Percentiles rank a stretch among this genome's conserved stretches.
Evolutionary conservation across 352 stramenopile species (phyloP).

Genomic region (Phytophthora palmivora): DNA sequence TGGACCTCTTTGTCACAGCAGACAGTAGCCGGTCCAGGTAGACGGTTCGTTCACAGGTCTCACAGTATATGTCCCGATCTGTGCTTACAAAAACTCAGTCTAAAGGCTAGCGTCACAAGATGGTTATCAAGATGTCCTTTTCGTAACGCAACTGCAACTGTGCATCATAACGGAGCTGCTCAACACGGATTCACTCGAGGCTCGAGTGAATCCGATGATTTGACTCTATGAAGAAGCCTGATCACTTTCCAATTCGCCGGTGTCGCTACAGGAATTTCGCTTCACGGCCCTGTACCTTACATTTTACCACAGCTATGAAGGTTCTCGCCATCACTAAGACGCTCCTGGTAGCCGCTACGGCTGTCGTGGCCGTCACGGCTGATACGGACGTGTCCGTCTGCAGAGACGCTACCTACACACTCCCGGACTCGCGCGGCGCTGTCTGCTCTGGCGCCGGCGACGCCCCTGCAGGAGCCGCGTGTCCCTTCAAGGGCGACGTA

Average conservation of each 20-base stretch:
- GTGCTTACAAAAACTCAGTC: too few species aligned
- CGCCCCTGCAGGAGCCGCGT: slow-evolving; percentile 42
- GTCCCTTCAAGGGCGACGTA: too few species aligned
- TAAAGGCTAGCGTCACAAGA: too few species aligned
- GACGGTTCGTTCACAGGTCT: too few species aligned
- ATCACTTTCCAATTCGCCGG: slow-evolving; percentile 34
- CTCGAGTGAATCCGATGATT: slow-evolving; percentile 19
- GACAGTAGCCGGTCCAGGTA: too few species aligned
- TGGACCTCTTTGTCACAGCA: too few species aligned
- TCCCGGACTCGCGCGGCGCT: slow-evolving; percentile 45
- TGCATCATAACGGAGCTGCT: slow-evolving; percentile 24
- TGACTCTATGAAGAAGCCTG: slow-evolving; percentile 3
- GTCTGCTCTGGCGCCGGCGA: slow-evolving; percentile 57
- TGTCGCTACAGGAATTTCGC: slow-evolving; percentile 29
- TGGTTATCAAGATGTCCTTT: neutral
- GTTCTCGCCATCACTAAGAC: slow-evolving; percentile 19
- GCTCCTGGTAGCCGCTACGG: slow-evolving; percentile 31
- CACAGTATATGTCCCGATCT: too few species aligned
- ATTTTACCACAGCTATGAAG: slow-evolving; percentile 34
- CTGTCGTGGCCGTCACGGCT: slow-evolving; percentile 21
- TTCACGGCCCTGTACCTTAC: slow-evolving; percentile 20
- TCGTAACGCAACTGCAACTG: slow-evolving; percentile 21
- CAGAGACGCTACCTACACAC: slow-evolving; percentile 51
- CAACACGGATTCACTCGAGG: too few species aligned
- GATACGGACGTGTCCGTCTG: slow-evolving; percentile 49